Base-by-base conservation (phyloP, 495 filamentous ascomycete species). In the Hyphodiscus hymeniophilus region DNA sequence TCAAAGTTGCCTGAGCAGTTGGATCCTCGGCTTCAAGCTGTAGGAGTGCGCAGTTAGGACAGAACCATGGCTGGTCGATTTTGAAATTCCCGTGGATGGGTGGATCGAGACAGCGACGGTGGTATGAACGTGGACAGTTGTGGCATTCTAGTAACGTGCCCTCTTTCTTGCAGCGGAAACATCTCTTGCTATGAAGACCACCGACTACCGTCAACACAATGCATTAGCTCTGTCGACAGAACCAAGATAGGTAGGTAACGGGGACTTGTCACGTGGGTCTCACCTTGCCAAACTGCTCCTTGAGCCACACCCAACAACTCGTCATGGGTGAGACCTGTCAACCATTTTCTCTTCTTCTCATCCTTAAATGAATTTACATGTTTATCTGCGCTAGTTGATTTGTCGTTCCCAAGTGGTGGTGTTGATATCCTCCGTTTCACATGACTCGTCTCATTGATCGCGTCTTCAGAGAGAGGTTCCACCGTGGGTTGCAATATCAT, bases 301-400 rank as follows among this genome's bases (percentile, higher is more conserved):
- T n/a, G 13, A 5, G 34, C 34, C 3, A 36, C 34, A 5, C 34
- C 13, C 34, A 15, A n/a, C 34, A 36, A 18, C 34, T 36, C 34
- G 6, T 36, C 34, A 15, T 18, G 34, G 13, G 5, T 36, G 5
- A 36, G 13, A n/a, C 13, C 34, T n/a, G 34, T n/a, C 15, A 36
- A 18, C 34, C 34, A 36, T 48, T 77, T 78, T 63, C 65, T 4
- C 13, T 18, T 36, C 13, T n/a, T n/a, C 4, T 36, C 34, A 15
- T n/a, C 34, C 15, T 36, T 80, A 10, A 10, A 5, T 28, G 5
- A 4, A 28, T 10, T 28, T 5, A 10, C 26, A 4, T 5, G 10
- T 10, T 28, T 28, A 4, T 28, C 26, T 5, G 26, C 5, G 10
- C 26, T 28, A 10, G 5, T 28, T 10, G 26, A 28, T 10, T 28